Evolutionary conservation across 345 rosid species (phyloP), one percentile per base, ranked within the genome.

Genomic region (Durio zibethinus): DNA sequence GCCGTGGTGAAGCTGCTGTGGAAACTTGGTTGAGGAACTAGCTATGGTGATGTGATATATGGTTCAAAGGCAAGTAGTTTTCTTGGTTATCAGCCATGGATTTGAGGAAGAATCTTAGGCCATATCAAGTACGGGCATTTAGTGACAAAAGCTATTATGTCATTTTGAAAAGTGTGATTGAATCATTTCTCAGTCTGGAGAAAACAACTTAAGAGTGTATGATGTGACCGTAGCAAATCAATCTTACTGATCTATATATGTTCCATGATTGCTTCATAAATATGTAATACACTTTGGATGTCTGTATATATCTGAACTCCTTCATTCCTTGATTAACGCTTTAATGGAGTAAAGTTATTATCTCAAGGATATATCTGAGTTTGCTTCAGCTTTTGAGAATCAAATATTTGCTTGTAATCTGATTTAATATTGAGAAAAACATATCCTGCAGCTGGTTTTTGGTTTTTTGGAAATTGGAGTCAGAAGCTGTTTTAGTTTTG

Each of bases 101-200:
- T 27, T 43, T 62, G 56, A 59, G 74, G 81, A 78, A 83, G 83
- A 79, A 83, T 81, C 75, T 81, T 38, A 67, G 72, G 74, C 68
- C 78, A 20, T 33, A 69, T 73, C 74, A 74, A 42, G 81, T 81
- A 81, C n/a, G 83, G 77, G 73, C 82, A 72, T 31, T 69, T 61
- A 33, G 65, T 65, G 78, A 80, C 82, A 80, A 76, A 79, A 81
- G 76, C 60, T 83, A 84, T 77, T 68, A 16, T 67, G 84, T 80
- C 81, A 73, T 27, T n/a, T 81, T 80, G 84, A 76, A 76, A 83
- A 73, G 50, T 54, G 81, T 52, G 77, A 75, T 56, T 47, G 56
- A 79, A 76, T 78, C 79, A 82, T 80, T 74, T 67, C 62, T 45
- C 54, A 69, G 63, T 59, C 20, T 29, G 20, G 8, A 14, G 1